These are phyloP conservation scores for Xylona heveae DNA, from an alignment of 495 filamentous ascomycete species.

Conservation along the genomic window DNA sequence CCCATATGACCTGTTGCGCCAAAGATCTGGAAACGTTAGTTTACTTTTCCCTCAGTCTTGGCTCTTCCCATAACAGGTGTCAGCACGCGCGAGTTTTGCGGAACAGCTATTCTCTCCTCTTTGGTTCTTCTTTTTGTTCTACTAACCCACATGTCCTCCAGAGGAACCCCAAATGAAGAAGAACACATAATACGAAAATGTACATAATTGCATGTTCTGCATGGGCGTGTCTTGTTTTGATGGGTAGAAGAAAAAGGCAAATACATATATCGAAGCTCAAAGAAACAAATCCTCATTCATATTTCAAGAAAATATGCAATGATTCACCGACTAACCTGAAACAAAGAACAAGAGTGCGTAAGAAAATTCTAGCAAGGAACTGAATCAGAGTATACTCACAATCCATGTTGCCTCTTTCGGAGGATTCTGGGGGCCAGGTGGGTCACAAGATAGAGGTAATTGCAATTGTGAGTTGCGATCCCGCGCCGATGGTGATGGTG, in stretches of 20 bases:
- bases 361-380: not conserved
- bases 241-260: too few species aligned
- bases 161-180: too few species aligned
- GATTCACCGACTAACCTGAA: not conserved
- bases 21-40: constrained; percentile 40
- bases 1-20: constrained; percentile 94
- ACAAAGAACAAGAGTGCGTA: not conserved
- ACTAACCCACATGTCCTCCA: too few species aligned
- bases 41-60: not conserved
- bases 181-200: too few species aligned
- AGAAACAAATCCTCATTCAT: too few species aligned
- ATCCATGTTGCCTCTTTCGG: constrained; percentile 64
- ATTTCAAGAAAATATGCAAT: not conserved
- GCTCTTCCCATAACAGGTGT: not conserved
- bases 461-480: constrained; percentile 7
- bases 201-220: too few species aligned
- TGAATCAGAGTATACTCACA: constrained; percentile 22
- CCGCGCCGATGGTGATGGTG: too few species aligned
- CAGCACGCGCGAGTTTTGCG: too few species aligned
- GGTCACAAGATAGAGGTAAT: constrained; percentile 61
- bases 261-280: too few species aligned
- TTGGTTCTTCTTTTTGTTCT: too few species aligned
- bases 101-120: too few species aligned
- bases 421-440: constrained; percentile 49
- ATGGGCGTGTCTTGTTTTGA: too few species aligned